Conservation (phyloP, 23 red algal genomes). For the Gracilaria vermiculophylla region DNA sequence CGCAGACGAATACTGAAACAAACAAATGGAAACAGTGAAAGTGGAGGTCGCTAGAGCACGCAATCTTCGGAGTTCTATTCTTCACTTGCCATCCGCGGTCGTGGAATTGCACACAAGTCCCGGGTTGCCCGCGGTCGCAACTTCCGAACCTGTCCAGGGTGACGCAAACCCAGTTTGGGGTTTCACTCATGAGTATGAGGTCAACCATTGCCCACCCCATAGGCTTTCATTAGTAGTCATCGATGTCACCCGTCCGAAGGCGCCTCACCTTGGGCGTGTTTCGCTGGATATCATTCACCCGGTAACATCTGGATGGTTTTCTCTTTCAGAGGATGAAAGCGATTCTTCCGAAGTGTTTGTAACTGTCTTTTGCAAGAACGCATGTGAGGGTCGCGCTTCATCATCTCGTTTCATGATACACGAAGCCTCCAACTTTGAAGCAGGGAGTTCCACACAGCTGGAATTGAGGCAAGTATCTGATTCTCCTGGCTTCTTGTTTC, state of each 20-base stretch:
- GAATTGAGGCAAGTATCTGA: conserved; percentile 32
- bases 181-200: conserved; percentile 1
- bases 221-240: not conserved
- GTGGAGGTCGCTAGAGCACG: not conserved
- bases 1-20: not conserved
- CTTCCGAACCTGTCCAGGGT: not conserved
- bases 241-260: not conserved
- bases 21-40: not conserved
- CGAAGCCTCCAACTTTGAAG: not conserved
- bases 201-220: not conserved
- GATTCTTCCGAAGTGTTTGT: not conserved
- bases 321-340: not conserved
- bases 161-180: conserved; percentile 13
- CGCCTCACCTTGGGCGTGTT: not conserved
- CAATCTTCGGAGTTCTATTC: not conserved
- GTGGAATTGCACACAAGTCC: conserved; percentile 20
- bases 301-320: not conserved
- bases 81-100: conserved; percentile 5
- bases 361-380: not conserved
- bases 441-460: not conserved
- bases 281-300: not conserved
- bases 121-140: not conserved
- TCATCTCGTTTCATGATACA: not conserved
- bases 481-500: conserved; percentile 34
- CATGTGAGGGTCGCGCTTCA: not conserved